phyloP scores from a whole-genome alignment of 805 yeast genomes.

The Candida boidinii region DNA sequence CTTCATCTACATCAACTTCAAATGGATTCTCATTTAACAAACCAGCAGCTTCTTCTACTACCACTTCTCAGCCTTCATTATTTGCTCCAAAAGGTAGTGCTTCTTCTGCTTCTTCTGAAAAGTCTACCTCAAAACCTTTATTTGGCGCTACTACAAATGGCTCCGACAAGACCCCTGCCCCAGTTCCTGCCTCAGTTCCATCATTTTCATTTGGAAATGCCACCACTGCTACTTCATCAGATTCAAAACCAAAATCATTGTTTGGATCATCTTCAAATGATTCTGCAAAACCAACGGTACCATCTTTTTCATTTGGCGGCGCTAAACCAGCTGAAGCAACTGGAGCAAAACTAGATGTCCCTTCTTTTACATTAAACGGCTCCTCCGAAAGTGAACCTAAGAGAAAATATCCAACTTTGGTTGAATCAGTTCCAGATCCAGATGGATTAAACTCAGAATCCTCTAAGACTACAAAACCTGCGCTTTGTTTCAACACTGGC shows the following conservation, averaged over 20 bases:
- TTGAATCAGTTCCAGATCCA: no score
- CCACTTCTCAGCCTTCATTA: neutral
- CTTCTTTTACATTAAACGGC: no score
- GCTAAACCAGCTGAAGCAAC: neutral
- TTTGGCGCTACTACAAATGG: neutral
- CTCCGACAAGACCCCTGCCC: neutral
- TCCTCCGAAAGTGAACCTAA: no score
- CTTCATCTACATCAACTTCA: slow-evolving; percentile 3
- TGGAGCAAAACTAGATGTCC: no score
- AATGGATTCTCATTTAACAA: neutral
- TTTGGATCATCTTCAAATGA: neutral
- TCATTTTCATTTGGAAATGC: neutral
- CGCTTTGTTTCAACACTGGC: no score
- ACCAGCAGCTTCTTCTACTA: neutral
- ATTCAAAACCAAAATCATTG: neutral
- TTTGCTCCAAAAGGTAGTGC: neutral
- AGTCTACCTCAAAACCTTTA: no score
- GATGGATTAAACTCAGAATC: no score
- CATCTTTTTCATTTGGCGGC: slow-evolving; percentile 1
- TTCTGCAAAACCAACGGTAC: neutral
- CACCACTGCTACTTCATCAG: neutral
- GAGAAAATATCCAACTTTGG: no score
- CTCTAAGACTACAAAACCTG: no score
- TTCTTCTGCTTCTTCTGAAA: slow-evolving; percentile 1
- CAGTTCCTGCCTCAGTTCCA: neutral